Conservation (phyloP, 345 rosid genomes). For the Rhodomyrtus tomentosa region DNA sequence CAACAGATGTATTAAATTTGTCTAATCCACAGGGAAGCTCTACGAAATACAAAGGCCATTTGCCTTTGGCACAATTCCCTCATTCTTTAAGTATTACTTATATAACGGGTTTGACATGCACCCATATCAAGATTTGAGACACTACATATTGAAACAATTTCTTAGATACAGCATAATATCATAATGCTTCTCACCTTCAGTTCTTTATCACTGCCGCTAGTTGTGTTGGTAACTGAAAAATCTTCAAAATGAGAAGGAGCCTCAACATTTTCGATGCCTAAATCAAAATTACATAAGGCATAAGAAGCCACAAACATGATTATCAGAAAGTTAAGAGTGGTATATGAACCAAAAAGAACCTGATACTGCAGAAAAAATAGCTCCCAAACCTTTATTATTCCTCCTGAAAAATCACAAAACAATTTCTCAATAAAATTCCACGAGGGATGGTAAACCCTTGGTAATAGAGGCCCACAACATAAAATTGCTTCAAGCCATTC, state of each 20-base stretch:
- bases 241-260: conserved; percentile 39
- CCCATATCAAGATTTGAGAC: neutral
- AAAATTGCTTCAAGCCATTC: neutral
- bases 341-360: conserved; percentile 18
- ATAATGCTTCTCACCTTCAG: conserved; percentile 25
- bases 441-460: neutral
- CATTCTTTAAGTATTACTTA: neutral
- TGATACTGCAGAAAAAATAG: conserved; percentile 32
- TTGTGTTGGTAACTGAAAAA: conserved; percentile 19
- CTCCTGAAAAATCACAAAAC: conserved; percentile 18
- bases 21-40: neutral
- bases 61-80: neutral
- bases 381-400: conserved; percentile 3
- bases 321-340: neutral
- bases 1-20: neutral
- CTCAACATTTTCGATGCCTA: conserved; percentile 33
- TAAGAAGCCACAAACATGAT: neutral
- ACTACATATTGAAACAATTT: neutral
- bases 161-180: neutral
- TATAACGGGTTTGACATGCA: neutral
- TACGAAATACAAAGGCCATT: neutral
- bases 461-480: neutral
- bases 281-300: neutral
- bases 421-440: neutral
- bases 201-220: conserved; percentile 11